phyloP scores from a whole-genome alignment of 1,284 basidiomycete species.

The Cronartium quercuum region DNA sequence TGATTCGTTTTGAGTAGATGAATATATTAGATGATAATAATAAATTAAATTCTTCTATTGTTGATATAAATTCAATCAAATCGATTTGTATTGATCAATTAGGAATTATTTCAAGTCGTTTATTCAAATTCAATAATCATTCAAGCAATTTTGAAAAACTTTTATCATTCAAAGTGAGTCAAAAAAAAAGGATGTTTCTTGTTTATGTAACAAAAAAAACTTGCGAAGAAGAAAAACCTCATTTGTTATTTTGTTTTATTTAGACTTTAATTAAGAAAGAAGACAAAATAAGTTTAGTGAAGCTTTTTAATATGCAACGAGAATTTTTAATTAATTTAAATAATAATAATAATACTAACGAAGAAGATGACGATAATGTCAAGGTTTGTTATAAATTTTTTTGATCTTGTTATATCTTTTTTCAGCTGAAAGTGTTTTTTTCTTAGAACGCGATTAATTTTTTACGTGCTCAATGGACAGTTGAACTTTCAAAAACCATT shows the following conservation, averaged over 20 bases:
- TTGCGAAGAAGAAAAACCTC: no score
- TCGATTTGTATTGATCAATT: slow-evolving; percentile 34
- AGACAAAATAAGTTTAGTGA: slow-evolving; percentile 2
- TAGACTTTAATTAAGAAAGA: neutral
- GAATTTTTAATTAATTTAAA: slow-evolving; percentile 6
- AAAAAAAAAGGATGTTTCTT: no score
- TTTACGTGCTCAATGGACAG: slow-evolving; percentile 25
- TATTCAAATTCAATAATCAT: neutral
- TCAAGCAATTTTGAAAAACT: neutral
- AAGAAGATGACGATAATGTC: slow-evolving; percentile 12
- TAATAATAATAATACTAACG: neutral
- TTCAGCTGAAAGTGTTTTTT: neutral
- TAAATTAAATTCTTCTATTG: slow-evolving; percentile 8
- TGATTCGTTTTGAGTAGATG: neutral
- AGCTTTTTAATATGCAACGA: slow-evolving; percentile 18
- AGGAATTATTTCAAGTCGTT: slow-evolving; percentile 23
- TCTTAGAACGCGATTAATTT: slow-evolving; percentile 28
- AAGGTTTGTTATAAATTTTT: neutral
- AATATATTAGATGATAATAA: slow-evolving; percentile 18
- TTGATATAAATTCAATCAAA: slow-evolving; percentile 33
- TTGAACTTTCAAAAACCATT: slow-evolving; percentile 20
- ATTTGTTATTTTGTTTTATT: no score
- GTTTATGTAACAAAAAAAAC: no score
- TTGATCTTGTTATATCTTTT: neutral
- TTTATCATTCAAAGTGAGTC: no score